phyloP scores from a whole-genome alignment of 768 basidiomycete genomes.

The Lyophyllum semitale region DNA sequence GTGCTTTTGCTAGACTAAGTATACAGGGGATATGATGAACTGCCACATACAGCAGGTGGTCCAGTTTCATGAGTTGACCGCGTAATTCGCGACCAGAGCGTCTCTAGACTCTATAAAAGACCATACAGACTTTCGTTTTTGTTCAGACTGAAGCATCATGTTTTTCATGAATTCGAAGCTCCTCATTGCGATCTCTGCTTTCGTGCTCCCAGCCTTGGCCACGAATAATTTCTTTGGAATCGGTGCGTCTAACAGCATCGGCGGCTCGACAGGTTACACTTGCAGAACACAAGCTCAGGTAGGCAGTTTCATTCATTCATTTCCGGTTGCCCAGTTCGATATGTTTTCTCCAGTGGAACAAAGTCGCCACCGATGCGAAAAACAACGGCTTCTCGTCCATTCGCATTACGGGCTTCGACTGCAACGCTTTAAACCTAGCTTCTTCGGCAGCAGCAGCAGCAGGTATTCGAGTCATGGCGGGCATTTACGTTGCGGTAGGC shows the following conservation, averaged over 20 bases:
- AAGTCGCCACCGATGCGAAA: slow-evolving; percentile 29
- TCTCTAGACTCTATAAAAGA: not conserved
- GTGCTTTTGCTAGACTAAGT: not conserved
- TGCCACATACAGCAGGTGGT: not conserved
- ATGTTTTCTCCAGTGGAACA: slow-evolving; percentile 31
- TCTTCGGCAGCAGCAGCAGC: slow-evolving; percentile 33
- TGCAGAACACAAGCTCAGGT: slow-evolving; percentile 38
- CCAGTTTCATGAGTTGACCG: not conserved
- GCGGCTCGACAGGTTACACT: slow-evolving; percentile 27
- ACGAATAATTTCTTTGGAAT: slow-evolving; percentile 35
- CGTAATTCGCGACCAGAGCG: not conserved
- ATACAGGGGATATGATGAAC: not conserved
- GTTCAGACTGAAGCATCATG: not conserved
- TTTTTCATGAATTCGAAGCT: slow-evolving; percentile 5
- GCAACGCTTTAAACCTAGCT: slow-evolving; percentile 34
- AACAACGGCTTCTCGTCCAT: slow-evolving; percentile 34
- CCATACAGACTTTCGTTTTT: not conserved
- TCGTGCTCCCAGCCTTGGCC: slow-evolving; percentile 19
- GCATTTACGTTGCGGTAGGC: slow-evolving; percentile 33
- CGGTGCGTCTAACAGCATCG: slow-evolving; percentile 33
- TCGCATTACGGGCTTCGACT: slow-evolving; percentile 38
- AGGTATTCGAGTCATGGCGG: slow-evolving; percentile 34
- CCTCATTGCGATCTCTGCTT: slow-evolving; percentile 10
- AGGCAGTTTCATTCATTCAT: not conserved
- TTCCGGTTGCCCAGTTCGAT: not conserved